A percentile compares a stretch with the other conserved stretches of the same genome.
Conservation (phyloP, 805 yeast genomes). For the Kluyveromyces wickerhamii region DNA sequence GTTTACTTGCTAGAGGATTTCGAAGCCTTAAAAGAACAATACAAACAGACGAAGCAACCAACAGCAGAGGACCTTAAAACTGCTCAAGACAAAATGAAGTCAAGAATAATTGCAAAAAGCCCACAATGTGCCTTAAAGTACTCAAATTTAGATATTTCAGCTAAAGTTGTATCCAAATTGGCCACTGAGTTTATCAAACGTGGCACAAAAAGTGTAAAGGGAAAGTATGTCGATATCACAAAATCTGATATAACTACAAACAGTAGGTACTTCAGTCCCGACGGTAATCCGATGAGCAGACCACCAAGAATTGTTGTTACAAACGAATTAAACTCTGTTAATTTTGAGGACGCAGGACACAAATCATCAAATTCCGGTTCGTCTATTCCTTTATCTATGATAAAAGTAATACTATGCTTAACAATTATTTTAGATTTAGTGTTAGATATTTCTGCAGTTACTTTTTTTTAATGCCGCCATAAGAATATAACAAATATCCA, state of each 20-base stretch:
- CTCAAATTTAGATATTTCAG: conserved; percentile 35
- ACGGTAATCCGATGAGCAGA: conserved; percentile 32
- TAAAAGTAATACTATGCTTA: neutral
- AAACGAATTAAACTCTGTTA: conserved; percentile 1
- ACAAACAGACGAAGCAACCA: conserved; percentile 30
- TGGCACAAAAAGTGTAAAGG: conserved; percentile 43
- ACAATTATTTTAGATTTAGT: neutral
- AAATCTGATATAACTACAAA: conserved; percentile 37
- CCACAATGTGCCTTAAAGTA: conserved; percentile 36
- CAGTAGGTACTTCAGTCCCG: conserved; percentile 35
- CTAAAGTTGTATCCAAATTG: conserved; percentile 34
- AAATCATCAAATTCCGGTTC: conserved; percentile 1
- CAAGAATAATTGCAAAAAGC: conserved; percentile 19
- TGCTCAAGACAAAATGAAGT: conserved; percentile 17
- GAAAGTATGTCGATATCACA: conserved; percentile 41
- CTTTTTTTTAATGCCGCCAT: conserved; percentile 14
- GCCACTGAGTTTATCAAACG: conserved; percentile 38
- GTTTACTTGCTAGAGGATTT: conserved; percentile 41
- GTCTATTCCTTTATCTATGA: neutral
- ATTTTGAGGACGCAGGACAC: neutral
- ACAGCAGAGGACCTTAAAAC: conserved; percentile 14
- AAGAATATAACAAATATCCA: conserved; percentile 37
- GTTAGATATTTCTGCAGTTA: conserved; percentile 1
- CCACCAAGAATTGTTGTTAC: conserved; percentile 16
- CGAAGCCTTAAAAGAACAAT: conserved; percentile 40